Percentiles rank a stretch among this genome's conserved stretches.
phyloP scores from a whole-genome alignment of 768 basidiomycete species.

The Flagelloscypha sp. region DNA sequence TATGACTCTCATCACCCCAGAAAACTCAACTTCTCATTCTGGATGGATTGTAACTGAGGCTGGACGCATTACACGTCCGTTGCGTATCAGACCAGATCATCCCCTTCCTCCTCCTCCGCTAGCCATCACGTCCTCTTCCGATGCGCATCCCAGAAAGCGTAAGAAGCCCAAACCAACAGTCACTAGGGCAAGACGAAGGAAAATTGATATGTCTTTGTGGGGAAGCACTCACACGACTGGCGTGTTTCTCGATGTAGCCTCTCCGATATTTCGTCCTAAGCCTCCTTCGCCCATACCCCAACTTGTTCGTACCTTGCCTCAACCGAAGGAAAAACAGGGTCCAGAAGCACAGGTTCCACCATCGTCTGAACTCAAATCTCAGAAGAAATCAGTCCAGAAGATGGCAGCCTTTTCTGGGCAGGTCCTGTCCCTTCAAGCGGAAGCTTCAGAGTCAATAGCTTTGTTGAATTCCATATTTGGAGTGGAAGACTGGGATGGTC shows the following conservation, averaged over 20 bases:
- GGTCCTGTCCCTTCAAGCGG: no score
- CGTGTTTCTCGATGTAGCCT: conserved; percentile 42
- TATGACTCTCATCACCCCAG: conserved; percentile 57
- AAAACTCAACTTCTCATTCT: conserved; percentile 39
- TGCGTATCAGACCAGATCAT: conserved; percentile 61
- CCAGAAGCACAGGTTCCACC: conserved; percentile 5
- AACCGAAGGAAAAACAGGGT: conserved; percentile 1
- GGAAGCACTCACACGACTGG: conserved; percentile 66
- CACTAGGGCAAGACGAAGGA: conserved; percentile 25
- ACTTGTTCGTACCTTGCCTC: conserved; percentile 2
- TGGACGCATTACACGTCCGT: conserved; percentile 55
- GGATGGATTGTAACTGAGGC: conserved; percentile 69
- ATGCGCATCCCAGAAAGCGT: conserved; percentile 6
- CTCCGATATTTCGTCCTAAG: conserved; percentile 1
- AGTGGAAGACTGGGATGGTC: conserved; percentile 50
- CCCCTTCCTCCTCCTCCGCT: conserved; percentile 39
- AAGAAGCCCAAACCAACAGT: conserved; percentile 10
- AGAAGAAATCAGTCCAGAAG: conserved; percentile 37
- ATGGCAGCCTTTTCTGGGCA: no score
- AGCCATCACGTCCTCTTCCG: conserved; percentile 11
- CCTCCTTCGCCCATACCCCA: conserved; percentile 5
- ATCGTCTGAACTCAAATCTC: conserved; percentile 22
- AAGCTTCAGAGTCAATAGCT: conserved; percentile 35
- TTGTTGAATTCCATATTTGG: conserved; percentile 50
- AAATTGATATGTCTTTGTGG: conserved; percentile 70